A percentile compares a stretch with the other conserved stretches of the same genome.
phyloP scores from a whole-genome alignment of 352 stramenopile species.

The Phytopythium sindhum region DNA sequence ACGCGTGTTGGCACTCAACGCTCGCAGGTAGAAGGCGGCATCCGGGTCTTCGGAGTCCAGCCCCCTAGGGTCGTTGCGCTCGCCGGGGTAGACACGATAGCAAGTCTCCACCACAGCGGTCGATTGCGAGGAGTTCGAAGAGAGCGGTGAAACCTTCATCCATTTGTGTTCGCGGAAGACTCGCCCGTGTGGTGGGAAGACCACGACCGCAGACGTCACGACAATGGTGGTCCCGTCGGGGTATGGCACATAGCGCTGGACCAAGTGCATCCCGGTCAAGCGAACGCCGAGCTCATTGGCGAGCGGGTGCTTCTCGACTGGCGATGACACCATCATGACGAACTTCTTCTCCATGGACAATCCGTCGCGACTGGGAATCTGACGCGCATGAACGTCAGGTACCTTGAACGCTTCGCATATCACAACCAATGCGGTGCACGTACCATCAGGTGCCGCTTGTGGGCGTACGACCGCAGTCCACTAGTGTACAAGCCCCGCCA shows the following conservation, averaged over 20 bases:
- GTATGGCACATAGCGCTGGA: background rate
- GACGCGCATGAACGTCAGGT: background rate
- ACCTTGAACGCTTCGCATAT: background rate
- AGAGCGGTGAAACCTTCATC: background rate
- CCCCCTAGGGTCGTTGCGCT: background rate
- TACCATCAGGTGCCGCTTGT: background rate
- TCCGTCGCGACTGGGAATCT: background rate
- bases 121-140: background rate
- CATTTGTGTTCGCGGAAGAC: constrained; percentile 2
- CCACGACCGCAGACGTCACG: background rate
- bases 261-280: background rate
- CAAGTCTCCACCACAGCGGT: background rate
- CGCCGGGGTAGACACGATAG: background rate
- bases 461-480: background rate
- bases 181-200: background rate
- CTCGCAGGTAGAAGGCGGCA: background rate
- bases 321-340: background rate
- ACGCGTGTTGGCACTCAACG: background rate
- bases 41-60: background rate
- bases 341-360: background rate
- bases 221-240: background rate
- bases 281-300: background rate
- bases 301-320: background rate
- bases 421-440: too few species aligned
- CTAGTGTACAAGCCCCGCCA: background rate